Evolutionary conservation across 169 alveolate genomes (phyloP).

Genomic region (Plasmodium adleri): DNA sequence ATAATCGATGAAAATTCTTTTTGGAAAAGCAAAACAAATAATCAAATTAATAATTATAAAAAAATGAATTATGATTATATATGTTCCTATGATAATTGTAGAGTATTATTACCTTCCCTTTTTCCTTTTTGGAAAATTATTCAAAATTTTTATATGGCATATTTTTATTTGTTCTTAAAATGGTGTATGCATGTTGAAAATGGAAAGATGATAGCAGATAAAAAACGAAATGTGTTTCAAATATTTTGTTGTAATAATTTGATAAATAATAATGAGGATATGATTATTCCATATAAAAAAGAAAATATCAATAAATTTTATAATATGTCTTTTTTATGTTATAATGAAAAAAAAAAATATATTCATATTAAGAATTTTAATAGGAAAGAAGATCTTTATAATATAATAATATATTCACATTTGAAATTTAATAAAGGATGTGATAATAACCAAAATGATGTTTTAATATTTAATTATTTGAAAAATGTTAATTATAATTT

Average conservation of each 20-base stretch:
- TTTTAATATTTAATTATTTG: slow-evolving; percentile 13
- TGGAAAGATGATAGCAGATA: background rate
- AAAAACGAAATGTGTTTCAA: background rate
- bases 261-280: background rate
- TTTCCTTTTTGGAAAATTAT: background rate
- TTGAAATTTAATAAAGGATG: background rate
- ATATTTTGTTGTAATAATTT: background rate
- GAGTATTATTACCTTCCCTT: too few relatives aligned
- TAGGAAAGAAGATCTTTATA: background rate
- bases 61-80: background rate
- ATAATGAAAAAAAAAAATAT: background rate
- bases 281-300: background rate
- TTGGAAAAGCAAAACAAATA: background rate
- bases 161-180: background rate
- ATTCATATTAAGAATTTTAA: background rate
- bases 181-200: too few relatives aligned
- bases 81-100: background rate
- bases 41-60: background rate
- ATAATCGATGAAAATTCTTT: background rate
- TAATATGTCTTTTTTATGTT: background rate
- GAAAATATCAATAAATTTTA: background rate
- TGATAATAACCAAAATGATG: background rate
- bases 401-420: too few relatives aligned
- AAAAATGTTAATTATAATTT: slow-evolving; percentile 20
- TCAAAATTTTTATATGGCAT: background rate